Conservation (phyloP, 495 filamentous ascomycete genomes). For the Extremus antarcticus region DNA sequence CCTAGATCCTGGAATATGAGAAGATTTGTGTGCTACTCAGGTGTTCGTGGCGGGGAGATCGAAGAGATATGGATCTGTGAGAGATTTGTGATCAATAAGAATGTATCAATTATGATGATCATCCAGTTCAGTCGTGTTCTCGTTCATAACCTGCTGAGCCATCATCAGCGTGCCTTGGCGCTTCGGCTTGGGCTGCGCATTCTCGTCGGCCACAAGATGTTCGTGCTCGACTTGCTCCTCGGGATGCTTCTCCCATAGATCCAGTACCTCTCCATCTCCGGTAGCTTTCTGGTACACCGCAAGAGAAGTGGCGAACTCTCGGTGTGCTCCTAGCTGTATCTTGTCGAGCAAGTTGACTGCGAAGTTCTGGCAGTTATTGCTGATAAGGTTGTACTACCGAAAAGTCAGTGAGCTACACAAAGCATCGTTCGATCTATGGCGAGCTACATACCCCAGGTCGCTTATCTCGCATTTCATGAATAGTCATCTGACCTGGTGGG, state of each 20-base stretch:
- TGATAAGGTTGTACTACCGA: background rate
- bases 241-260: background rate
- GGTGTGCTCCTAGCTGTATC: background rate
- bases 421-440: no score
- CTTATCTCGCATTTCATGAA: background rate
- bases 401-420: no score
- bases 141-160: background rate
- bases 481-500: background rate
- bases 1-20: no score
- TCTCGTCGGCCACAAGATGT: background rate
- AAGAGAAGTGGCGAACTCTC: background rate
- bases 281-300: background rate
- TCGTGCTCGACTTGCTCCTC: background rate
- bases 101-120: background rate
- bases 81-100: no score
- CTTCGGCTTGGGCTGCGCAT: background rate
- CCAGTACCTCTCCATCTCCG: background rate
- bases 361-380: slow-evolving; percentile 2
- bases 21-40: no score
- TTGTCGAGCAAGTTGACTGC: slow-evolving; percentile 1
- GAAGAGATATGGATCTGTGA: no score
- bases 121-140: slow-evolving; percentile 1
- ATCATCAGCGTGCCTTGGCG: background rate
- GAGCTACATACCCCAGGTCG: background rate
- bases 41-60: no score